Percentiles rank a stretch among this genome's conserved stretches.
These are phyloP conservation scores for Suhomyces chickasaworum DNA, from an alignment of 1,139 yeast species.

Conservation along the genomic window DNA sequence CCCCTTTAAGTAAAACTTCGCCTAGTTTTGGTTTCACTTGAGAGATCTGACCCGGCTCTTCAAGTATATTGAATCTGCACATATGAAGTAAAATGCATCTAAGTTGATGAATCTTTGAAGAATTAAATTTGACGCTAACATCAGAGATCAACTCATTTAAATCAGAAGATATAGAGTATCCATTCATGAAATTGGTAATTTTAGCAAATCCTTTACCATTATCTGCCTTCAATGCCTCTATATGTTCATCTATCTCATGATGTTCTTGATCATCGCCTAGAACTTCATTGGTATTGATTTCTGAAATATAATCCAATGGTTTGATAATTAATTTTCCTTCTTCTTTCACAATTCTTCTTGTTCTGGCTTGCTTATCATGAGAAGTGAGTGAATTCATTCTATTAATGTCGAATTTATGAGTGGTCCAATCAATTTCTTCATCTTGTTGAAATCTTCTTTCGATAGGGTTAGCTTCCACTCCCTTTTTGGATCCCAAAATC, in stretches of 20 bases:
- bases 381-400: constrained; percentile 75
- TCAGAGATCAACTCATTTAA: constrained; percentile 50
- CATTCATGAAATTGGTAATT: constrained; percentile 36
- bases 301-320: constrained; percentile 66
- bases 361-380: constrained; percentile 69
- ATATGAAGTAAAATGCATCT: constrained; percentile 45
- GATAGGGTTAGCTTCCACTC: constrained; percentile 32
- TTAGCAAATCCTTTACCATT: constrained; percentile 21
- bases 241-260: constrained; percentile 23
- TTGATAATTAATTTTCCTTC: constrained; percentile 66
- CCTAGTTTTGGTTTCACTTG: constrained; percentile 44
- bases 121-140: constrained; percentile 42
- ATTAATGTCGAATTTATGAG: constrained; percentile 57
- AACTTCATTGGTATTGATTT: constrained; percentile 47
- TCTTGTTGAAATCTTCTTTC: constrained; percentile 38
- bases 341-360: constrained; percentile 65
- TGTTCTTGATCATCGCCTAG: constrained; percentile 24
- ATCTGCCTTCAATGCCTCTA: constrained; percentile 16
- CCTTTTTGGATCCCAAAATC: constrained; percentile 38
- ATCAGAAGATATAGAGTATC: constrained; percentile 34
- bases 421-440: constrained; percentile 44
- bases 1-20: constrained; percentile 41
- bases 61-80: constrained; percentile 42
- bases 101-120: constrained; percentile 38
- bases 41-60: constrained; percentile 40